Base-by-base conservation (phyloP, 257 asterid genomes). In the Datura wrightii region DNA sequence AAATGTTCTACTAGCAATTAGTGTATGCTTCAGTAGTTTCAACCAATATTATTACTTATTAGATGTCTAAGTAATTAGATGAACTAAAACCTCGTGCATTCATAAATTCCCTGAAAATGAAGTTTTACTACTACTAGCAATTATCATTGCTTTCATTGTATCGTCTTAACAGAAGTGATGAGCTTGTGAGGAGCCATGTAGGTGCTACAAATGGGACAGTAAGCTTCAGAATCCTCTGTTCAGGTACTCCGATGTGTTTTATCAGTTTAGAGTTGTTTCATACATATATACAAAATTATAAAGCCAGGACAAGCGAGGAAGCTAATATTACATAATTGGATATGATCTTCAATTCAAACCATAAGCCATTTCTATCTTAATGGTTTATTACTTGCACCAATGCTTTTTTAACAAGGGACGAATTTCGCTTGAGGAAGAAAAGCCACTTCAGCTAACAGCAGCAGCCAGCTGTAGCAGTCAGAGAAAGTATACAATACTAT, bases 401-500 rank as follows among this genome's bases (percentile, higher is more conserved):
- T 3, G 1, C 18, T 71, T 71, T 71, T 18, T 46, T 5, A 19
- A 11, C 24, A 37, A 67, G 15, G 37, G 56, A 44, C 4, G 5
- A 5, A 71, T 71, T n/a, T 44, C 9, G 8, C 37, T 71, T 44
- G 15, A 69, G 54, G 15, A 69, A 69, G 34, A 41, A 8, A 39
- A 41, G 34, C 8, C 53, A 67, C 42, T 3, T 1, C 56, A 71
- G 37, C 55, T 18, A 71, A 71, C 55, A n/a, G 4, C 39, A 71
- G 44, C 1, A 71, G 19, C 10, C 39, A n/a, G 44, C 0, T 71
- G 18, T 1, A 31, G 5, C 18, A 44, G 36, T 70, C 55, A 70
- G 42, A 71, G 34, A 71, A 71, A 71, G 79, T 18, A 71, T n/a
- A 10, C 55, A 10, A 18, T 71, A 71, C 55, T 71, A n/a, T 71